These are phyloP conservation scores for Colletotrichum musicola DNA, from an alignment of 2,329 filamentous ascomycete genomes.

Conservation along the genomic window DNA sequence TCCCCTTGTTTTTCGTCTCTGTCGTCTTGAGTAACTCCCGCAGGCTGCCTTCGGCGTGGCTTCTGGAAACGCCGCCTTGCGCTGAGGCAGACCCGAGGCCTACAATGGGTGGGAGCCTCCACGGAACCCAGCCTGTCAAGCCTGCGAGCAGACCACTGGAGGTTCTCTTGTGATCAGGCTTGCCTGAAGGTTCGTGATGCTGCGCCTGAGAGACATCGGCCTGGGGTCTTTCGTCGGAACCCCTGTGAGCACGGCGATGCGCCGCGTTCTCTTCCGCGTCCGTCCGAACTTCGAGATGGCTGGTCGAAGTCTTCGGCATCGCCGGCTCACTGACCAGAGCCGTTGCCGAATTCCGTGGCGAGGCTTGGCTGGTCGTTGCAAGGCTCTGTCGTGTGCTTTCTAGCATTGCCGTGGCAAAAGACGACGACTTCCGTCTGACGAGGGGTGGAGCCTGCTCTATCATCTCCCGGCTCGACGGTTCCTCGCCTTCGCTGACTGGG, in stretches of 20 bases:
- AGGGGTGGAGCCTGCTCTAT: constrained; percentile 24
- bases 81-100: constrained; percentile 40
- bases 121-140: constrained; percentile 61
- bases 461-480: constrained; percentile 42
- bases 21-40: constrained; percentile 62
- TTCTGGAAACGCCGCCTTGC: constrained; percentile 46
- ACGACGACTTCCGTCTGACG: constrained; percentile 40
- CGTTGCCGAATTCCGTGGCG: constrained; percentile 52
- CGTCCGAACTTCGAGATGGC: constrained; percentile 61
- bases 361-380: constrained; percentile 44
- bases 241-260: constrained; percentile 37
- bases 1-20: constrained; percentile 49
- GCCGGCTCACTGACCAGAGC: constrained; percentile 68
- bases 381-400: constrained; percentile 50
- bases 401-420: constrained; percentile 57
- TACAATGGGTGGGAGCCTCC: constrained; percentile 50
- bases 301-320: constrained; percentile 68
- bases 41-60: constrained; percentile 69
- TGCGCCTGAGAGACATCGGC: constrained; percentile 45
- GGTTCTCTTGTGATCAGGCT: constrained; percentile 41
- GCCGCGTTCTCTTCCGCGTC: constrained; percentile 45
- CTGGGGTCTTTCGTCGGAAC: constrained; percentile 31
- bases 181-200: constrained; percentile 44
- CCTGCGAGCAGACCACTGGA: constrained; percentile 50
- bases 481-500: constrained; percentile 47